Evolutionary conservation across 305 asterid species (phyloP).

Genomic region (Stenogyne calaminthoides): DNA sequence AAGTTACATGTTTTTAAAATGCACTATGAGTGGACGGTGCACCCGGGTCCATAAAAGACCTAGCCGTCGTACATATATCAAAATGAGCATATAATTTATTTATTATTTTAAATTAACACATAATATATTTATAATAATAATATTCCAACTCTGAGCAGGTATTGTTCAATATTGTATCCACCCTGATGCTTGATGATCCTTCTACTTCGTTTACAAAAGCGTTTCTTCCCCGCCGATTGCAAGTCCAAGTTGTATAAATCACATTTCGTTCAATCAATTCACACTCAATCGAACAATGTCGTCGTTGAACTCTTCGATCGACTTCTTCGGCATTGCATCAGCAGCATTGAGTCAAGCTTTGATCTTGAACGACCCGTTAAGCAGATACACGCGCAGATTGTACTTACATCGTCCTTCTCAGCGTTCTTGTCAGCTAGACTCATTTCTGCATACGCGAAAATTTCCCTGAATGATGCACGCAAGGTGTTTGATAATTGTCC

Average conservation of each 20-base stretch:
- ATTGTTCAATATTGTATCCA: no score
- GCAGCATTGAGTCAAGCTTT: constrained; percentile 14
- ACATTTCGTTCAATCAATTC: constrained; percentile 5
- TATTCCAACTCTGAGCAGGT: no score
- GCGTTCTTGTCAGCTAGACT: constrained; percentile 69
- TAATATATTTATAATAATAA: no score
- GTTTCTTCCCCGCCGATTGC: constrained; percentile 22
- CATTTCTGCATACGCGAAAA: constrained; percentile 47
- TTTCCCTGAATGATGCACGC: constrained; percentile 45
- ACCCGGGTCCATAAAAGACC: no score
- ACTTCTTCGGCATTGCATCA: constrained; percentile 54
- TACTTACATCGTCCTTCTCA: constrained; percentile 39
- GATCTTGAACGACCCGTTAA: constrained; percentile 42
- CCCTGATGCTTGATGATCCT: constrained; percentile 36
- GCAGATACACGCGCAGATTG: constrained; percentile 60
- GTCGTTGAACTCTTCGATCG: constrained; percentile 45
- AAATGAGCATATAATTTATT: no score
- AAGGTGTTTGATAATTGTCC: constrained; percentile 53
- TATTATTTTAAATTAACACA: no score
- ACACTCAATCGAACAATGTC: constrained; percentile 31
- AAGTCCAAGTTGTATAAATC: constrained; percentile 10
- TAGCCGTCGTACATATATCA: no score
- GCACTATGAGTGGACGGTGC: no score
- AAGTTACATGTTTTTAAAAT: no score
- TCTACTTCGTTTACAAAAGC: constrained; percentile 22